Conservation (phyloP, 2,329 filamentous ascomycete genomes). For the Paramyrothecium roridum region DNA sequence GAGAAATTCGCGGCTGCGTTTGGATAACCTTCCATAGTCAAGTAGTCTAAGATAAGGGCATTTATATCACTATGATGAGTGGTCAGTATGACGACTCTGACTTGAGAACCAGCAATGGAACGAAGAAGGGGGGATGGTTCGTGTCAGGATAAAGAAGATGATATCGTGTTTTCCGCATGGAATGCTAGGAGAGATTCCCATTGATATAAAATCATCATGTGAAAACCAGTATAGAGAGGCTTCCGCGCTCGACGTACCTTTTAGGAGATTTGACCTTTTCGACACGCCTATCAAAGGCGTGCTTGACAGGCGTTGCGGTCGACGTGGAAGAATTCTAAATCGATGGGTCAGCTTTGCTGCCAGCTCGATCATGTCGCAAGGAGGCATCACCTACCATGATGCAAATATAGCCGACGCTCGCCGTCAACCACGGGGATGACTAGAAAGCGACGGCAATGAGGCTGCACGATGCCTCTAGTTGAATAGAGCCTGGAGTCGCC, state of each 20-base stretch:
- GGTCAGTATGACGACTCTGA: conserved; percentile 19
- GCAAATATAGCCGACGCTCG: background rate
- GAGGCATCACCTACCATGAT: too few species aligned
- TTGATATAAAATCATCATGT: conserved; percentile 85
- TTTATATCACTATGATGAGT: conserved; percentile 76
- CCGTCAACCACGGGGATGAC: background rate
- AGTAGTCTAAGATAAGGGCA: conserved; percentile 90
- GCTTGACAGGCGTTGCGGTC: conserved; percentile 66
- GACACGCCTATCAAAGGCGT: conserved; percentile 76
- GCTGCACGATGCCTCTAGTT: background rate
- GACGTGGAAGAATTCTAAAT: conserved; percentile 68
- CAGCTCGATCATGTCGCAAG: too few species aligned
- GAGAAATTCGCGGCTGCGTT: conserved; percentile 91
- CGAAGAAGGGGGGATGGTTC: conserved; percentile 1
- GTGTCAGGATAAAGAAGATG: conserved; percentile 64
- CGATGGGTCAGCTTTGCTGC: background rate
- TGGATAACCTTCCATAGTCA: conserved; percentile 93
- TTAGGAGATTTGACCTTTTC: conserved; percentile 85
- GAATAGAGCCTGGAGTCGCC: background rate
- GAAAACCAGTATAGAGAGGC: conserved; percentile 2
- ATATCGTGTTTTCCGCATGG: conserved; percentile 82
- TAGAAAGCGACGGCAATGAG: background rate
- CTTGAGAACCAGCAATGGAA: conserved; percentile 1
- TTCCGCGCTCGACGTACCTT: conserved; percentile 59
- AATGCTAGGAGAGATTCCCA: conserved; percentile 99